Evolutionary conservation across 352 stramenopile species (phyloP).

Genomic region (Globisporangium emineosum): DNA sequence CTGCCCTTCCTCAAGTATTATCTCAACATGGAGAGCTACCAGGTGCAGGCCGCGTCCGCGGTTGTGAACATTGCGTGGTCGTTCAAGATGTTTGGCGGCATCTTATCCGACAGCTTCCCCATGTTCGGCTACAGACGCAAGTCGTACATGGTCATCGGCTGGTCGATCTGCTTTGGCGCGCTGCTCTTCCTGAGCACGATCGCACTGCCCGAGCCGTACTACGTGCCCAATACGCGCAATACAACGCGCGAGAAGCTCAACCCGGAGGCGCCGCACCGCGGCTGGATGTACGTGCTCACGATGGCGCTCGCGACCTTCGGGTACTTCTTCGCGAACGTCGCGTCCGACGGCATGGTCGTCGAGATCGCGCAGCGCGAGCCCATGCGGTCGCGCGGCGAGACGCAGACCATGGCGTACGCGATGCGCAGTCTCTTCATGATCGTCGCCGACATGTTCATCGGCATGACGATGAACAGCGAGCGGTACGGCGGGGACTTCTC

Average conservation of each 20-base stretch:
- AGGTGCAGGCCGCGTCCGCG: slow-evolving; percentile 34
- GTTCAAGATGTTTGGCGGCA: slow-evolving; percentile 58
- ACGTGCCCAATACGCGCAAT: slow-evolving; percentile 23
- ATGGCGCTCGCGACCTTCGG: slow-evolving; percentile 82
- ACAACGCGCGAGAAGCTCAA: slow-evolving; percentile 36
- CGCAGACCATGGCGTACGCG: slow-evolving; percentile 51
- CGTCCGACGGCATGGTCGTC: slow-evolving; percentile 78
- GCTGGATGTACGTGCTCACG: slow-evolving; percentile 60
- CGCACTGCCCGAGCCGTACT: slow-evolving; percentile 39
- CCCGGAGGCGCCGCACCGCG: slow-evolving; percentile 19
- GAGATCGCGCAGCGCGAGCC: slow-evolving; percentile 68
- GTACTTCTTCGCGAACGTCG: slow-evolving; percentile 85
- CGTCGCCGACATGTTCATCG: slow-evolving; percentile 51
- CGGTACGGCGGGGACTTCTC: slow-evolving; percentile 38
- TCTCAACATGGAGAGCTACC: slow-evolving; percentile 59
- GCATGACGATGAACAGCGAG: slow-evolving; percentile 37
- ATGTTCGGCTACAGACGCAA: slow-evolving; percentile 50
- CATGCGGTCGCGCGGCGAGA: slow-evolving; percentile 43
- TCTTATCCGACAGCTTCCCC: slow-evolving; percentile 57
- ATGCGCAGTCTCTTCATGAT: slow-evolving; percentile 42
- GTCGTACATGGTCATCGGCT: slow-evolving; percentile 58
- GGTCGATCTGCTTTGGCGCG: slow-evolving; percentile 22
- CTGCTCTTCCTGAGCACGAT: slow-evolving; percentile 27
- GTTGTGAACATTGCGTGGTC: slow-evolving; percentile 55
- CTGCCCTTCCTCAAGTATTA: slow-evolving; percentile 32